Base-by-base conservation (phyloP, 441 rosid genomes). In the Erodium moschatum region DNA sequence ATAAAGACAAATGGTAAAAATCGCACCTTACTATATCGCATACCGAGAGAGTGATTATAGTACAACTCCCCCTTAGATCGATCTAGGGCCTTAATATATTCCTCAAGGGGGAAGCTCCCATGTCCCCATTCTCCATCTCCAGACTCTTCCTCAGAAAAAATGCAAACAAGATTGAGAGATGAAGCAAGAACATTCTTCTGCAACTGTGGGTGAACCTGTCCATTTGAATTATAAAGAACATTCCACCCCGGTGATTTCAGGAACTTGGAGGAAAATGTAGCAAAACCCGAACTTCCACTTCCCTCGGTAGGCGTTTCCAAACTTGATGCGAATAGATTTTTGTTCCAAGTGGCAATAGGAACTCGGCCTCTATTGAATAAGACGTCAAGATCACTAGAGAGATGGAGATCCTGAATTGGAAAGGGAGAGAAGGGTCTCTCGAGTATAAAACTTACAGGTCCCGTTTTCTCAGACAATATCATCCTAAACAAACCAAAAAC, bases 61-160 rank as follows among this genome's bases (percentile, higher is more conserved):
- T 87, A 79, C 6, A 93, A 84, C 86, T 93, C 98, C 67, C 89
- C 90, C 84, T 89, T 89, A 13, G 98, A 85, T 29, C 97, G 96
- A 50, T 89, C 87, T n/a, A 93, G 81, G 31, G 98, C 96, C 70
- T 84, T 90, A 72, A 88, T 74, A 77, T 90, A 93, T 78, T 93
- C 97, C 74, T 93, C 96, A 27, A 90, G 60, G 40, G 87, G 98
- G 76, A 93, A 90, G 85, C 82, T 89, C 68, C 96, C 98, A 79
- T 85, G 82, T 72, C 87, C 89, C 97, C 98, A 90, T 70, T 90
- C 98, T 63, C 90, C 97, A 71, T 87, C 88, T 65, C 88, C 95
- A 42, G 91, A 73, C 42, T 81, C 87, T 70, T 82, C 79, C 78
- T 89, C 95, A 13, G 91, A 78, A 76, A 90, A 93, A 70, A 89